Conservation (phyloP, 2,329 filamentous ascomycete species). For the Monilinia fructicola region DNA sequence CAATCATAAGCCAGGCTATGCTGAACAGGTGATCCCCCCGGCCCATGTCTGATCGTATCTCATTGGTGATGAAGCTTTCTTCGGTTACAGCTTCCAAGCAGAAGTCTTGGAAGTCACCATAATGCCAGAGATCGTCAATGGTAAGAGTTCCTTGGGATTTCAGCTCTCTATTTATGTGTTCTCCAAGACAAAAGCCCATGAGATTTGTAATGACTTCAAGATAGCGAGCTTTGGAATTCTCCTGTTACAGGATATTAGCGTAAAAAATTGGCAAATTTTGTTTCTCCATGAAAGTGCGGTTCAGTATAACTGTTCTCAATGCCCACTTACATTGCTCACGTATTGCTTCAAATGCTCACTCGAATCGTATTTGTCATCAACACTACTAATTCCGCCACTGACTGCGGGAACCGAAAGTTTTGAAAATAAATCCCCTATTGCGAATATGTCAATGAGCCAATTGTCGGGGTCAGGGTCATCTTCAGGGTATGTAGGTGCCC, state of each 20-base stretch:
- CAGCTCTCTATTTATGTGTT: slow-evolving; percentile 6
- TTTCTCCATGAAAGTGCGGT: not conserved
- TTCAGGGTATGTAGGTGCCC: not conserved
- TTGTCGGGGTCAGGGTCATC: not conserved
- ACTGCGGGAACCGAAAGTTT: not conserved
- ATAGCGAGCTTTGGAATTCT: not conserved
- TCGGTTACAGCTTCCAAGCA: not conserved
- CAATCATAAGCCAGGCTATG: slow-evolving; percentile 4
- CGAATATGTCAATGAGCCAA: not conserved
- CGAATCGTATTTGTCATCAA: not conserved
- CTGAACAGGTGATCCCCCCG: not conserved
- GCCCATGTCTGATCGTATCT: not conserved
- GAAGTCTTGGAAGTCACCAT: not conserved
- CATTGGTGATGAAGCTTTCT: not conserved
- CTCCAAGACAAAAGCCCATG: slow-evolving; percentile 5
- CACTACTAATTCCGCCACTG: not conserved
- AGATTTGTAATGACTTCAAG: not conserved
- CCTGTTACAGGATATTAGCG: not conserved
- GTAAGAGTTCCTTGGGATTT: not conserved
- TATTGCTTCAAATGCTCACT: not conserved
- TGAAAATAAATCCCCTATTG: not conserved
- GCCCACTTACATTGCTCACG: not conserved
- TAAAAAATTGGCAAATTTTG: not conserved
- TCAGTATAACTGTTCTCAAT: not conserved
- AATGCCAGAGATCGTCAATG: not conserved